Evolutionary conservation across 257 asterid genomes (phyloP), one percentile per base, ranked within the genome.

Genomic region (Hygrophila difformis): DNA sequence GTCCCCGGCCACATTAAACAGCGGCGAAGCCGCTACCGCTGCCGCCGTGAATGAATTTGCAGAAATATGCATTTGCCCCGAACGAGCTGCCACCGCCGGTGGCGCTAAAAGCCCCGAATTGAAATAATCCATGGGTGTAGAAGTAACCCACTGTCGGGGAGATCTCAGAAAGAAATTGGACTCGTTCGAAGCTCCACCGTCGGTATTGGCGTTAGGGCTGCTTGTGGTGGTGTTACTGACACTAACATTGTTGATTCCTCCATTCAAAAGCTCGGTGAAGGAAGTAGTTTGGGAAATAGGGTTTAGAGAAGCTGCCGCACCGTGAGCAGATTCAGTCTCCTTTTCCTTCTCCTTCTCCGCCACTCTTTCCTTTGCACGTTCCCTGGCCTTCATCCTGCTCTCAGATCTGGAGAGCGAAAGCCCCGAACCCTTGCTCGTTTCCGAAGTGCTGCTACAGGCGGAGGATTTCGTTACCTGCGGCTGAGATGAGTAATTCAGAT

Each of bases 351-450:
- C 78, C 64, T 66, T 72, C 47, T 61, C 88, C 0, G 72, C 77
- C 1, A 66, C 78, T 41, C 81, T 60, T 22, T 49, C 80, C 53
- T 68, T 75, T 0, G 87, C 83, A 14, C 87, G 53, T 24, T 60
- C 82, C 3, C 77, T 54, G 17, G 82, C 82, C 54, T 60, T 67
- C 45, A 70, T 56, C 33, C 80, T 41, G 59, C 66, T 73, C 31
- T 67, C 79, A 40, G 82, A 76, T 72, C 82, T 69, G 43, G 80
- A 73, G 2, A 65, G 79, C 0, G 80, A 65, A 5, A 76, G 73
- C 19, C 82, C 81, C 11, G 82, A 67, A 3, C 72, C 75, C 43
- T 76, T 75, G 17, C 84, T 70, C 2, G 56, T 70, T 15, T 67
- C 79, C 0, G 82, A 75, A 10, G 47, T 57, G 59, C 80, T 69